A percentile compares a stretch with the other conserved stretches of the same genome.
Evolutionary conservation across 768 basidiomycete species (phyloP).

Genomic region (Rhodotorula graminis): DNA sequence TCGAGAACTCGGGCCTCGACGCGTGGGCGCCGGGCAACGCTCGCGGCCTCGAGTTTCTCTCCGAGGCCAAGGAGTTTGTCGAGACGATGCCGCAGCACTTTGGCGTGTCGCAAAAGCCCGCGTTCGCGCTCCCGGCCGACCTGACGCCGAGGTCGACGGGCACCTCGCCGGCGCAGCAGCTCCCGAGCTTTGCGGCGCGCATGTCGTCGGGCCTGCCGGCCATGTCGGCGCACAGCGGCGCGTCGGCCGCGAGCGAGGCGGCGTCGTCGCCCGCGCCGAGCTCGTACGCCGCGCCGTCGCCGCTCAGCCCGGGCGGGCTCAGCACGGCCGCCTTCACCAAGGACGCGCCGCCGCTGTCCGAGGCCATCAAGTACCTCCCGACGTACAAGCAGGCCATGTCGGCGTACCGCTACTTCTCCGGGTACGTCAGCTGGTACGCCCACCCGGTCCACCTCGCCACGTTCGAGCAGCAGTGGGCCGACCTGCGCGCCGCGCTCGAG

Average conservation of each 20-base stretch:
- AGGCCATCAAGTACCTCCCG: constrained; percentile 28
- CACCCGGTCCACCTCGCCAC: constrained; percentile 22
- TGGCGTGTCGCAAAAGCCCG: constrained; percentile 11
- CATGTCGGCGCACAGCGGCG: background rate
- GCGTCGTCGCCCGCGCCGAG: background rate
- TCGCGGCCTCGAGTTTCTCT: constrained; percentile 19
- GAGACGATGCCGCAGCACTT: constrained; percentile 31
- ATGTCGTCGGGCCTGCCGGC: background rate
- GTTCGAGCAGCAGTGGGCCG: constrained; percentile 23
- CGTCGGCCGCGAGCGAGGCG: background rate
- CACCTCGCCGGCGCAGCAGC: too few species aligned
- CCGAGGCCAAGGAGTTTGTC: constrained; percentile 29
- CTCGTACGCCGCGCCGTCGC: background rate
- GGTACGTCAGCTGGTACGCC: constrained; percentile 25
- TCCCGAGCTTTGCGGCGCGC: too few species aligned
- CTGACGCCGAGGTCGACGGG: too few species aligned
- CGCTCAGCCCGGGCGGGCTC: constrained; percentile 20
- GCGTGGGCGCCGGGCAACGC: constrained; percentile 28
- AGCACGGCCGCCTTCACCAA: constrained; percentile 13
- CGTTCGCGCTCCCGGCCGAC: constrained; percentile 1
- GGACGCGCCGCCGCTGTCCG: constrained; percentile 21
- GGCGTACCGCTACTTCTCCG: constrained; percentile 18
- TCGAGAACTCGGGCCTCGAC: constrained; percentile 29
- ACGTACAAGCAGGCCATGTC: constrained; percentile 5
- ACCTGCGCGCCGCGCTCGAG: constrained; percentile 17